phyloP scores from a whole-genome alignment of 495 filamentous ascomycete species.

The Penicillium fimorum region DNA sequence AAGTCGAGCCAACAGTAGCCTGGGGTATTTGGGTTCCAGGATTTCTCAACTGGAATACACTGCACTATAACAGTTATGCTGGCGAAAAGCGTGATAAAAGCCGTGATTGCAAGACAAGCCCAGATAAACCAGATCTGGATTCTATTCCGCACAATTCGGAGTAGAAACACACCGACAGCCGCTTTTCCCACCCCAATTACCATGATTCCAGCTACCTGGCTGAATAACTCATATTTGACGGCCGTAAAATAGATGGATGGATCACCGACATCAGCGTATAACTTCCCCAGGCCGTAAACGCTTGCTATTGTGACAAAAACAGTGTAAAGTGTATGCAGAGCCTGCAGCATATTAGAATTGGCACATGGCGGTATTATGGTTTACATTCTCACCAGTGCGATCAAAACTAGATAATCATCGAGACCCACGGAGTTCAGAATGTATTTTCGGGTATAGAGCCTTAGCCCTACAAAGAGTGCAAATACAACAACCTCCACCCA shows the following conservation, averaged over 20 bases:
- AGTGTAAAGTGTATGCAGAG: conserved; percentile 26
- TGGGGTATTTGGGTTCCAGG: conserved; percentile 20
- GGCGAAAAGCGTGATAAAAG: conserved; percentile 24
- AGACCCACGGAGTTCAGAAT: conserved; percentile 26
- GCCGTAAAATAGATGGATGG: conserved; percentile 20
- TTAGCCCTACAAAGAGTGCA: conserved; percentile 20
- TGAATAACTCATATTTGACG: conserved; percentile 26
- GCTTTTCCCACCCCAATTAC: conserved; percentile 28
- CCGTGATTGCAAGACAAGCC: conserved; percentile 18
- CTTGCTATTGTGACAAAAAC: conserved; percentile 22
- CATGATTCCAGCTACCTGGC: conserved; percentile 27
- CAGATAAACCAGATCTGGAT: conserved; percentile 27
- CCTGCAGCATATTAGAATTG: conserved; percentile 11
- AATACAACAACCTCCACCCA: conserved; percentile 24
- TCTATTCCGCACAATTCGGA: conserved; percentile 30
- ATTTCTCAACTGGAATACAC: conserved; percentile 25
- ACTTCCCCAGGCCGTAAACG: conserved; percentile 23
- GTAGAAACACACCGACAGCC: conserved; percentile 26
- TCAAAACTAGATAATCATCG: conserved; percentile 23
- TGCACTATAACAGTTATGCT: conserved; percentile 25
- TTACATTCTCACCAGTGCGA: conserved; percentile 20
- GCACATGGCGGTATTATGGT: neutral
- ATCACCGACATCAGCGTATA: conserved; percentile 22
- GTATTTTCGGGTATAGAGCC: conserved; percentile 27
- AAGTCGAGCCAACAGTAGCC: conserved; percentile 30